phyloP scores from a whole-genome alignment of 805 yeast genomes.

The Blastobotrys chiropterorum region DNA sequence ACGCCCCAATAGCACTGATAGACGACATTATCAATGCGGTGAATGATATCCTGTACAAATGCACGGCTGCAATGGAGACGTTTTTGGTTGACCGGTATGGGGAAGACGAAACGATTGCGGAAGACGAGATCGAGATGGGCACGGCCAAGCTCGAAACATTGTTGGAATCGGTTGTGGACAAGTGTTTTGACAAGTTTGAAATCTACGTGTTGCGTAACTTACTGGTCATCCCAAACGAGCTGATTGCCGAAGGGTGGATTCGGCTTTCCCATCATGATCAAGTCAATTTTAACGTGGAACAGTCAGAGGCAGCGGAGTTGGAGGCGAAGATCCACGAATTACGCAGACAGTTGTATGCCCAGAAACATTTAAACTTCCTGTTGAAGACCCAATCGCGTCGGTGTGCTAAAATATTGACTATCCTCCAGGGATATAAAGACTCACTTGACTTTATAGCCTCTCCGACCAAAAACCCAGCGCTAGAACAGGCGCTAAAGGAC shows the following conservation, averaged over 20 bases:
- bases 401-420: neutral
- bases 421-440: neutral
- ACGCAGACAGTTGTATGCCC: conserved; percentile 1
- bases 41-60: conserved; percentile 74
- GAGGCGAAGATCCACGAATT: neutral
- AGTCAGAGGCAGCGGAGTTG: neutral
- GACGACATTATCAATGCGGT: conserved; percentile 88
- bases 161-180: conserved; percentile 68
- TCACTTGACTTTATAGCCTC: conserved; percentile 2
- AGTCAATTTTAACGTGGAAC: conserved; percentile 12
- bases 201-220: conserved; percentile 74
- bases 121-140: conserved; percentile 60
- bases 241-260: conserved; percentile 60
- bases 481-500: conserved; percentile 2
- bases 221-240: conserved; percentile 58
- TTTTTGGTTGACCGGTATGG: conserved; percentile 42
- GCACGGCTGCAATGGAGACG: conserved; percentile 71
- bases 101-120: conserved; percentile 11
- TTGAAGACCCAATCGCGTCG: conserved; percentile 1
- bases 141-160: conserved; percentile 74
- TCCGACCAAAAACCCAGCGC: neutral
- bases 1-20: conserved; percentile 71
- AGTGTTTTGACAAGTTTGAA: conserved; percentile 81
- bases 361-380: neutral
- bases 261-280: conserved; percentile 62